Conservation (phyloP, 352 stramenopile species). For the Phytophthora meadii region DNA sequence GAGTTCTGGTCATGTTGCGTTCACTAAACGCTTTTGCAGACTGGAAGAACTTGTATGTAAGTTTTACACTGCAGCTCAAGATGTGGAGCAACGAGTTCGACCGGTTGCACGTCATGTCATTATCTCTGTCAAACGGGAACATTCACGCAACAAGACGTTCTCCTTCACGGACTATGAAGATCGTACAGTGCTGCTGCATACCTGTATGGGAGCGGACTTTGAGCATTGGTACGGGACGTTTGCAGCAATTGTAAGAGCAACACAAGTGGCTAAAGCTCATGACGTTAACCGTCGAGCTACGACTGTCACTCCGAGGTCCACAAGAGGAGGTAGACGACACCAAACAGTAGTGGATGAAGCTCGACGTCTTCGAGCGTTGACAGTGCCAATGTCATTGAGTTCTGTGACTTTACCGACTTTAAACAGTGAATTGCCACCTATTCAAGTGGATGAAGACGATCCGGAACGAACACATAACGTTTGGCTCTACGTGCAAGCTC, state of each 20-base stretch:
- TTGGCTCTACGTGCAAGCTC: conserved; percentile 50
- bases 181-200: conserved; percentile 45
- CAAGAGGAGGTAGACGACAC: conserved; percentile 5
- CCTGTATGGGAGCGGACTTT: conserved; percentile 50
- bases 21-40: conserved; percentile 45
- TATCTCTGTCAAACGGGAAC: conserved; percentile 44
- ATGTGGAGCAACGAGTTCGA: conserved; percentile 13
- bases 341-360: conserved; percentile 11
- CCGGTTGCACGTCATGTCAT: conserved; percentile 45
- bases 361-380: conserved; percentile 33
- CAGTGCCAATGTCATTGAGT: conserved; percentile 2
- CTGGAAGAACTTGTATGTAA: conserved; percentile 52
- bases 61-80: conserved; percentile 40
- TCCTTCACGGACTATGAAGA: conserved; percentile 55
- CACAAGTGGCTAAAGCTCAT: conserved; percentile 42
- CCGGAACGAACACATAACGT: conserved; percentile 27
- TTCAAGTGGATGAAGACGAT: conserved; percentile 28
- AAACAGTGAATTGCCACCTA: conserved; percentile 7
- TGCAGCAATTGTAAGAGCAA: conserved; percentile 39
- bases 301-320: conserved; percentile 4
- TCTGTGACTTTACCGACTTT: conserved; percentile 1
- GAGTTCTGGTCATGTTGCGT: conserved; percentile 9
- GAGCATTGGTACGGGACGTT: conserved; percentile 56
- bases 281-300: conserved; percentile 15
- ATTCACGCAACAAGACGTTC: conserved; percentile 61